phyloP scores from a whole-genome alignment of 2,329 filamentous ascomycete species.

The Clonostachys solani region DNA sequence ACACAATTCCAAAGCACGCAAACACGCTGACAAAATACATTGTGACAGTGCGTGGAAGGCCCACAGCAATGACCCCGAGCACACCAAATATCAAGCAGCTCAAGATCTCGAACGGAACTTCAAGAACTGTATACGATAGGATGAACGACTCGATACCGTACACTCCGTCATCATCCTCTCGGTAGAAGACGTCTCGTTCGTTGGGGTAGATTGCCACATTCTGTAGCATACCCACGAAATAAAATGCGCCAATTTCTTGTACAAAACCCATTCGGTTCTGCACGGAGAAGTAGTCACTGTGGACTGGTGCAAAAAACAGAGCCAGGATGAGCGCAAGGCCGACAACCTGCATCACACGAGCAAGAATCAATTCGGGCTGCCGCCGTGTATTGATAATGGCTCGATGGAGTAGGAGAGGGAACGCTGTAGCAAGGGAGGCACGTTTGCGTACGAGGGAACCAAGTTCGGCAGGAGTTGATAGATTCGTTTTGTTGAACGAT shows the following conservation, averaged over 20 bases:
- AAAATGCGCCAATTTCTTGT: slow-evolving; percentile 67
- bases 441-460: slow-evolving; percentile 62
- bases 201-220: slow-evolving; percentile 71
- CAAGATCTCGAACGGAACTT: slow-evolving; percentile 67
- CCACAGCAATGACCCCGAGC: slow-evolving; percentile 59
- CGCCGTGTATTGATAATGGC: slow-evolving; percentile 66
- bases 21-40: slow-evolving; percentile 67
- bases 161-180: slow-evolving; percentile 69
- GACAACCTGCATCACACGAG: slow-evolving; percentile 63
- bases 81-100: slow-evolving; percentile 63
- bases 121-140: slow-evolving; percentile 63
- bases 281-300: slow-evolving; percentile 63
- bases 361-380: slow-evolving; percentile 59
- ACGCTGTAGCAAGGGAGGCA: slow-evolving; percentile 56
- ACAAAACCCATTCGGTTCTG: slow-evolving; percentile 73
- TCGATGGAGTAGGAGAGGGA: slow-evolving; percentile 64
- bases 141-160: slow-evolving; percentile 71
- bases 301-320: slow-evolving; percentile 68
- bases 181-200: slow-evolving; percentile 73
- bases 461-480: slow-evolving; percentile 67
- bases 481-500: slow-evolving; percentile 34
- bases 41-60: slow-evolving; percentile 55
- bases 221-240: slow-evolving; percentile 75
- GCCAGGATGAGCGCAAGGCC: slow-evolving; percentile 59
- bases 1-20: slow-evolving; percentile 69